phyloP scores from a whole-genome alignment of 495 filamentous ascomycete genomes.

The Aspergillus bertholletiae region DNA sequence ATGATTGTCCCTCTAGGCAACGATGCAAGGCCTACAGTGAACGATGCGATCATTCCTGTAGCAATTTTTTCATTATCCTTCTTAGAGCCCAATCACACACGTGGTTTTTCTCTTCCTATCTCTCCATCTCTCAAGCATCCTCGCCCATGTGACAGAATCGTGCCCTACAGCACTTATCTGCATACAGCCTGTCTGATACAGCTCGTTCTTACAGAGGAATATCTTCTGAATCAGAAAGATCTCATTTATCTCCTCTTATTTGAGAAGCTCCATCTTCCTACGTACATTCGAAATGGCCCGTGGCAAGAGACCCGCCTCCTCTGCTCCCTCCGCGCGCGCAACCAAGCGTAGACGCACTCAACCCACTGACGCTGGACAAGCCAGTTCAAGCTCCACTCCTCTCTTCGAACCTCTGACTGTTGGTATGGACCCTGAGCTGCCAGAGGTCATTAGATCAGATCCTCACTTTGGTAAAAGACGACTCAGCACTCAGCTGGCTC shows the following conservation, averaged over 20 bases:
- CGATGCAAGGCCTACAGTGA: too few relatives aligned
- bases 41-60: too few relatives aligned
- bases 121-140: too few relatives aligned
- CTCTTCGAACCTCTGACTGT: neutral
- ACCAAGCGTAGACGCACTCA: neutral
- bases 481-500: conserved; percentile 18
- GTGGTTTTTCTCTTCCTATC: neutral
- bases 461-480: conserved; percentile 4
- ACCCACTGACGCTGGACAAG: neutral
- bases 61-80: neutral
- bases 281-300: neutral
- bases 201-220: neutral
- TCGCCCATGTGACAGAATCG: neutral
- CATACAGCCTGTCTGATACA: too few relatives aligned
- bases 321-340: neutral
- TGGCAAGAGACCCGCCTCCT: neutral
- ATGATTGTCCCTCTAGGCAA: too few relatives aligned
- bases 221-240: neutral
- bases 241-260: neutral
- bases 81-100: too few relatives aligned
- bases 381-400: neutral
- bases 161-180: conserved; percentile 1
- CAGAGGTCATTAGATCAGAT: conserved; percentile 14
- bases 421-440: conserved; percentile 8
- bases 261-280: neutral